Base-by-base conservation (phyloP, 441 rosid genomes). In the Euphorbia schlechtendalii region DNA sequence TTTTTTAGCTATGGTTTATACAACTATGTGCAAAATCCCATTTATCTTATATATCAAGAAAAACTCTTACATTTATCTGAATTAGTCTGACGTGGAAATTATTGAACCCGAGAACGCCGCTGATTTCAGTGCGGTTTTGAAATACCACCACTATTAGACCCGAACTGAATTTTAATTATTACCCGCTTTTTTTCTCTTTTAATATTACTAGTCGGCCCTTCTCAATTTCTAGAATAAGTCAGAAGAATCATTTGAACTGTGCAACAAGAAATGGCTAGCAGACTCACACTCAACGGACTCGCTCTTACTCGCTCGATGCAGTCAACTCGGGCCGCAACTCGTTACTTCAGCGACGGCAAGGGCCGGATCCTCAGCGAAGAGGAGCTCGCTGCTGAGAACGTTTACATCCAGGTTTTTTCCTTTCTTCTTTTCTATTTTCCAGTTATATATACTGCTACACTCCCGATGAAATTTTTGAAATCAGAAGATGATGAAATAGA, bases 341-440 rank as follows among this genome's bases (percentile, higher is more conserved):
- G 89, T 20, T 74, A 67, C 78, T 81, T 86, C 74, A 77, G 85
- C 69, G 90, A 86, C 60, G 83, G 27, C 61, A 81, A 66, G 73
- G 93, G 94, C 25, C 84, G 86, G 51, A n/a, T 90, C 60, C 82
- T 90, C 38, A 81, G 90, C 71, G 92, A 90, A 62, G 95, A 90
- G 83, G 95, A 90, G 59, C 92, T 83, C 60, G 97, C 90, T 21
- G 80, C 81, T 8, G 95, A 87, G 79, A 80, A n/a, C 78, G 74
- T 90, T 54, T 90, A 86, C 74, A 84, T 88, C 59, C 83, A 88
- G 95, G 95, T 86, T 25, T 36, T 34, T 36, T n/a, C 52, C 69
- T 0, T 27, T 48, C 20, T 36, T 17, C 18, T 15, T 41, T 18
- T 38, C 8, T 6, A 9, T 20, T 64, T 36, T 30, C 22, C 21